These are phyloP conservation scores for Corylus avellana DNA, from an alignment of 306 rosid genomes.

Conservation along the genomic window DNA sequence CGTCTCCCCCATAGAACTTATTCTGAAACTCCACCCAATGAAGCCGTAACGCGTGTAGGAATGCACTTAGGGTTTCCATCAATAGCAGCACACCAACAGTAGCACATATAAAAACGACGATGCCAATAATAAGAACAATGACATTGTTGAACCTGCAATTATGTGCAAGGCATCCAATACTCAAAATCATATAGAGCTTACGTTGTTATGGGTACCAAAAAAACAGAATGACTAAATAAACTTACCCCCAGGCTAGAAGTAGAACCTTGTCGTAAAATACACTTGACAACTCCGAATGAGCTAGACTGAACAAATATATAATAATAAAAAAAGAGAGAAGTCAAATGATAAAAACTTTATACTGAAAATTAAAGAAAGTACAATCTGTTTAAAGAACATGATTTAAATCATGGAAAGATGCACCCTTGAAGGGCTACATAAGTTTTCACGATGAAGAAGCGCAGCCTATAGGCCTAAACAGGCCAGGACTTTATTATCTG, in stretches of 20 bases:
- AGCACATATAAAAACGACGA: conserved; percentile 73
- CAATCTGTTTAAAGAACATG: neutral
- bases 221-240: neutral
- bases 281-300: conserved; percentile 92
- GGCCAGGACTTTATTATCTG: neutral
- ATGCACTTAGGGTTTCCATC: conserved; percentile 95
- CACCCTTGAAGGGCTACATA: neutral
- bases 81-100: conserved; percentile 84
- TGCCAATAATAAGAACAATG: conserved; percentile 65
- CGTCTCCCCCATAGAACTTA: conserved; percentile 91
- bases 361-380: neutral
- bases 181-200: neutral
- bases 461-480: neutral
- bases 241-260: conserved; percentile 61
- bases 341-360: neutral
- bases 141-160: conserved; percentile 63
- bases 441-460: neutral
- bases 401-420: conserved; percentile 4
- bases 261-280: conserved; percentile 91
- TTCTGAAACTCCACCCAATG: conserved; percentile 98
- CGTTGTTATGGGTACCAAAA: neutral
- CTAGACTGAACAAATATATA: conserved; percentile 58
- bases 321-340: neutral
- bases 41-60: conserved; percentile 94
- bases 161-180: neutral